phyloP scores from a whole-genome alignment of 2,329 filamentous ascomycete species.

The Monilinia fructicola region DNA sequence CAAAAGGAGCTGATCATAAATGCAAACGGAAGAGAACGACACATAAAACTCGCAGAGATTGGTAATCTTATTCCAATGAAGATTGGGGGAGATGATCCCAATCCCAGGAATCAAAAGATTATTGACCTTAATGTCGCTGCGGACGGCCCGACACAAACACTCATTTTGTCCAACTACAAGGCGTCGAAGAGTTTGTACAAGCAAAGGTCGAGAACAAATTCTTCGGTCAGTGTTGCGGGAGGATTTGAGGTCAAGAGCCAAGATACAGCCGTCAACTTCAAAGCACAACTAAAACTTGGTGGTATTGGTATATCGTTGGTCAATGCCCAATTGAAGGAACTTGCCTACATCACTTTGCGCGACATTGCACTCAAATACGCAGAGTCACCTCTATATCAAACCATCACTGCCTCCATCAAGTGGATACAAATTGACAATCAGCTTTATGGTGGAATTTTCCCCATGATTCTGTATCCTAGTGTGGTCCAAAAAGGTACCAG shows the following conservation, averaged over 20 bases:
- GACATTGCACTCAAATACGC: constrained; percentile 89
- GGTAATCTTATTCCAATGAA: constrained; percentile 96
- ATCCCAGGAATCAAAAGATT: constrained; percentile 70
- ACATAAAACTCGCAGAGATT: constrained; percentile 94
- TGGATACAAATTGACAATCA: constrained; percentile 99
- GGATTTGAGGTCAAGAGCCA: constrained; percentile 94
- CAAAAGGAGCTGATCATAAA: constrained; percentile 87
- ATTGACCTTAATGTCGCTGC: constrained; percentile 96
- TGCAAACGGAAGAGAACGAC: constrained; percentile 76
- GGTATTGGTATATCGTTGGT: constrained; percentile 92
- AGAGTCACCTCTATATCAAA: constrained; percentile 93
- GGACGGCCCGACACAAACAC: constrained; percentile 89
- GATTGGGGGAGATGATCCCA: constrained; percentile 53
- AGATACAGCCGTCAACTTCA: constrained; percentile 84
- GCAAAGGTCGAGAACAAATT: constrained; percentile 54
- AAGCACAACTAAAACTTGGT: constrained; percentile 81
- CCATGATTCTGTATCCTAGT: constrained; percentile 93
- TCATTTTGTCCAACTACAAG: constrained; percentile 93
- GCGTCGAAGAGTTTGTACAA: constrained; percentile 88
- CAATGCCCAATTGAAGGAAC: constrained; percentile 86
- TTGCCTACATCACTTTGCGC: constrained; percentile 90
- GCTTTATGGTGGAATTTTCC: constrained; percentile 96
- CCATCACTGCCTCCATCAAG: constrained; percentile 84
- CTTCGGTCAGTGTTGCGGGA: constrained; percentile 53
- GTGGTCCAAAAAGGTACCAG: constrained; percentile 93